Base-by-base conservation (phyloP, 2,329 filamentous ascomycete genomes). In the Penicillium sclerotigenum region DNA sequence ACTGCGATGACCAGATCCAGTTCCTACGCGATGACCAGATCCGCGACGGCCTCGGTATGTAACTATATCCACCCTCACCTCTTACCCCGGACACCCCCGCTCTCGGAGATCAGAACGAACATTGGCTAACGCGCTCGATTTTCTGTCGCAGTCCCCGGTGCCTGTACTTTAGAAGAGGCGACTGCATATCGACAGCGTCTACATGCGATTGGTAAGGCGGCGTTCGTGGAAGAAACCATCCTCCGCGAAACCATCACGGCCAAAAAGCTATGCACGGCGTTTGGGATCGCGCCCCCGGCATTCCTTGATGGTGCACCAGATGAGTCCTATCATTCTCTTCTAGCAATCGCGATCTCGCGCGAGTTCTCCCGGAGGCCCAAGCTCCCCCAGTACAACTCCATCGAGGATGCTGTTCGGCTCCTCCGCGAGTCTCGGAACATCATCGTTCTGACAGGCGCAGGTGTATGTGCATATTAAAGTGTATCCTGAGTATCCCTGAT, bases 401-500 rank as follows among this genome's bases (percentile, higher is more conserved):
- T 97, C 50, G 89, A 95, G 61, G 91, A 99, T 75, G 94, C 90
- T 5, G 91, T 94, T 9, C 76, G 81, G 14, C 79, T 99, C 48
- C 81, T 99, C 41, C 80, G 84, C 64, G 82, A 83, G 57, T 85
- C 87, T 55, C 84, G 84, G 64, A 96, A 96, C 73, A 92, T 99
- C 72, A 85, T 99, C 68, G 89, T 97, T 62, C 84, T 99, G 63
- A 97, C 94, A 1, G 94, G 94, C 49, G 94, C 94, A 18, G 94
- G 94, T 63, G 77, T 80, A 75, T 62, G 77, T 38, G 36, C 18
- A 47, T 4, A 38, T 22, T 34, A 9, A 20, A 43, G 0, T 42
- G 3, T 31, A 6, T 46, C 16, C 29, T 29, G 8, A 20, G 22
- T 14, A 10, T n/a, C 24, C 28, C 13, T 22, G 8, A 16, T 38